Evolutionary conservation across 768 basidiomycete species (phyloP).

Genomic region (Daedaleopsis nitida): DNA sequence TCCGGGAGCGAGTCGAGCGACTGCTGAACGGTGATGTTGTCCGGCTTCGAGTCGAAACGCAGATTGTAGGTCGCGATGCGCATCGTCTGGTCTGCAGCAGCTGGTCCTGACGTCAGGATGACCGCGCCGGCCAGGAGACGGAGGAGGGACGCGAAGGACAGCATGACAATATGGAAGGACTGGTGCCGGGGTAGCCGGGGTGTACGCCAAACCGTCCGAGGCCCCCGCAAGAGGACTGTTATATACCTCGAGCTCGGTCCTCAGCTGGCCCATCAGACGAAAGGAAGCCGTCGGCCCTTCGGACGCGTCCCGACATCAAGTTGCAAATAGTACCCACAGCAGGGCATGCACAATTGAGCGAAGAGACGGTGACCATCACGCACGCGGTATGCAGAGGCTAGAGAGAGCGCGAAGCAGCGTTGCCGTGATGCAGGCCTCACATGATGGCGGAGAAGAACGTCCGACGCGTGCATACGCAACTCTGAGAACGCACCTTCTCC

Average conservation of each 20-base stretch:
- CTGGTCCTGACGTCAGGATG: conserved; percentile 1
- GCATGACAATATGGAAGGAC: background rate
- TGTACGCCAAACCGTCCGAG: background rate
- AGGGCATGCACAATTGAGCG: no score
- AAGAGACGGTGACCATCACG: no score
- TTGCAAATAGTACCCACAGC: no score
- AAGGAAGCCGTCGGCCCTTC: no score
- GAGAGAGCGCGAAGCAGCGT: background rate
- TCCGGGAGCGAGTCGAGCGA: conserved; percentile 45
- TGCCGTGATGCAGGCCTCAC: conserved; percentile 19
- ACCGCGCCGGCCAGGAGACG: background rate
- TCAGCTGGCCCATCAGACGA: background rate
- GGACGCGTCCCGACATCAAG: no score
- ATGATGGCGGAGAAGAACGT: conserved; percentile 16
- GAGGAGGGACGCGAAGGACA: background rate
- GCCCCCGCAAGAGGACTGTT: background rate
- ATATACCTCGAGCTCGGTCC: background rate
- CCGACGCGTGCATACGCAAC: background rate
- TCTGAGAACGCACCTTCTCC: conserved; percentile 15
- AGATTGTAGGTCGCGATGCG: conserved; percentile 53
- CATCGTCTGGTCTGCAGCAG: conserved; percentile 13
- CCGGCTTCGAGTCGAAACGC: conserved; percentile 56
- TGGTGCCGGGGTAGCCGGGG: background rate
- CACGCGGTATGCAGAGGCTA: no score
- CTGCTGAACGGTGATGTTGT: conserved; percentile 50